Evolutionary conservation across 805 yeast species (phyloP).

Genomic region (Saccharomyces jurei): DNA sequence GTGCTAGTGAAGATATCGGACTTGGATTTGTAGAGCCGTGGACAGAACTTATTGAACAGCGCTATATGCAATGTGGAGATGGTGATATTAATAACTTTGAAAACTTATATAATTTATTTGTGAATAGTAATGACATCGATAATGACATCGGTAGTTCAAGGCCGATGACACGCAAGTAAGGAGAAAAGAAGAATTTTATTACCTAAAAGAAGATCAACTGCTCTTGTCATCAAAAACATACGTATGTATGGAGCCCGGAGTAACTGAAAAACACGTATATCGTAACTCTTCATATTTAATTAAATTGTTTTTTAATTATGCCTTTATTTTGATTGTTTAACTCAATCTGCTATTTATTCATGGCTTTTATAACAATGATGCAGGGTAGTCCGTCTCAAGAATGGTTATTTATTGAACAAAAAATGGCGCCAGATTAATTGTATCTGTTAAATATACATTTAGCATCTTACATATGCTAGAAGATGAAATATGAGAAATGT

Average conservation of each 20-base stretch:
- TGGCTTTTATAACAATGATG: not conserved
- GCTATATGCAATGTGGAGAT: constrained; percentile 34
- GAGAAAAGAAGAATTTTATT: not conserved
- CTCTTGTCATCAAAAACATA: not conserved
- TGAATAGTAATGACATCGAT: not conserved
- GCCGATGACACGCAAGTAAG: not conserved
- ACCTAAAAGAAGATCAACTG: not conserved
- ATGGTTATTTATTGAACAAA: not conserved
- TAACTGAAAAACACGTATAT: not conserved
- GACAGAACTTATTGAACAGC: constrained; percentile 73
- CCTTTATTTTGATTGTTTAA: not conserved
- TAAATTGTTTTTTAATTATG: not conserved
- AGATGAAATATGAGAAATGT: not conserved
- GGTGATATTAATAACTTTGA: constrained; percentile 14
- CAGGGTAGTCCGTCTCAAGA: not conserved
- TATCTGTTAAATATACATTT: not conserved
- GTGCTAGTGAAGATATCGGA: constrained; percentile 42
- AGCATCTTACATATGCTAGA: not conserved
- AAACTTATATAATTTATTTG: constrained; percentile 3
- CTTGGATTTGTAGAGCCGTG: constrained; percentile 64
- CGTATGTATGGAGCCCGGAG: not conserved
- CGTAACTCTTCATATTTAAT: not conserved
- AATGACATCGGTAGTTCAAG: not conserved
- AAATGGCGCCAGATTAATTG: not conserved
- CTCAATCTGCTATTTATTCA: not conserved